Conservation (phyloP, 129 eudicot species). For the Centella asiatica region DNA sequence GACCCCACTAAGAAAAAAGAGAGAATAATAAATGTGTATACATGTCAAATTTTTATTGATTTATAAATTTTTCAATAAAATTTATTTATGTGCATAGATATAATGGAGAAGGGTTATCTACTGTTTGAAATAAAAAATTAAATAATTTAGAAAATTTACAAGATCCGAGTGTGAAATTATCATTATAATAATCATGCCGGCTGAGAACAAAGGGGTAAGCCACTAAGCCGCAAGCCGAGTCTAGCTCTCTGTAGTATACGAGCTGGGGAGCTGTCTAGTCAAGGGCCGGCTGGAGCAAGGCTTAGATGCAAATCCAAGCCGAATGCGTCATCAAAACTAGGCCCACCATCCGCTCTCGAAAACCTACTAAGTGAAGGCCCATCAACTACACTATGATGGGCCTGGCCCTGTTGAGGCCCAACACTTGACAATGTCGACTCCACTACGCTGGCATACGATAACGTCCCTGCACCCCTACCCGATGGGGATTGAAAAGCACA, state of each 20-base stretch:
- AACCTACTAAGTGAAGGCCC: slow-evolving; percentile 75
- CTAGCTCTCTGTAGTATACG: background rate
- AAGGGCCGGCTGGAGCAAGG: slow-evolving; percentile 55
- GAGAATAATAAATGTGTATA: too few relatives aligned
- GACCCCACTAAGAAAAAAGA: too few relatives aligned
- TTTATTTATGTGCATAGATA: too few relatives aligned
- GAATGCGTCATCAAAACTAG: slow-evolving; percentile 53
- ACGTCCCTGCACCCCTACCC: slow-evolving; percentile 45
- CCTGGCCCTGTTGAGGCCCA: slow-evolving; percentile 37
- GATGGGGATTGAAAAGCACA: slow-evolving; percentile 45
- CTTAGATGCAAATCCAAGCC: slow-evolving; percentile 86
- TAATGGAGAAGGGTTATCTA: too few relatives aligned
- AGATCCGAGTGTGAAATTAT: background rate
- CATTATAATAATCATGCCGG: background rate
- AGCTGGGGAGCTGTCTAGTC: background rate
- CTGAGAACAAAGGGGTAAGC: too few relatives aligned
- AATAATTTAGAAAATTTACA: background rate
- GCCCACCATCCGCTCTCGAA: slow-evolving; percentile 58
- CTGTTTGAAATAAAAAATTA: background rate
- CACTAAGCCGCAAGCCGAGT: background rate
- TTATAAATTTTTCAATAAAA: too few relatives aligned
- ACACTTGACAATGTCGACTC: slow-evolving; percentile 34
- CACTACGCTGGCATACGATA: slow-evolving; percentile 42
- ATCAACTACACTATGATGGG: slow-evolving; percentile 34
- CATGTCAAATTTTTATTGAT: too few relatives aligned